Evolutionary conservation across 177 flowering plant species (phyloP).

Genomic region (Vitis hybrid): DNA sequence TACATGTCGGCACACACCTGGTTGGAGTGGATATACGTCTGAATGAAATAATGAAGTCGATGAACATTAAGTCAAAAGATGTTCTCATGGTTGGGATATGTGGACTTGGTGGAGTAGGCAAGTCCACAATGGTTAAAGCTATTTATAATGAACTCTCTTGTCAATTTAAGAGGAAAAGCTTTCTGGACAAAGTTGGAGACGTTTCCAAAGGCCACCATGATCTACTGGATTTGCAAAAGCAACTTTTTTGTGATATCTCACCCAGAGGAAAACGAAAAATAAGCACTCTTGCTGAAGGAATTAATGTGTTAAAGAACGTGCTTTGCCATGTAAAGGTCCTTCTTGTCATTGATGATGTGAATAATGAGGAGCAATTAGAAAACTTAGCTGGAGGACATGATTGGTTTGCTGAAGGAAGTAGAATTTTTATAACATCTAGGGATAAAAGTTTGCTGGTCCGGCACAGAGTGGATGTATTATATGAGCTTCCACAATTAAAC

Average conservation of each 20-base stretch:
- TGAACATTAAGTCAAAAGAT: neutral
- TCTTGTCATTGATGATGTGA: neutral
- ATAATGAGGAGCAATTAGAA: neutral
- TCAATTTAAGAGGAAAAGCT: neutral
- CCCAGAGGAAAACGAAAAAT: neutral
- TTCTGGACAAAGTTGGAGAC: neutral
- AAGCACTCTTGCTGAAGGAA: no score
- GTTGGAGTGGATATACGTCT: no score
- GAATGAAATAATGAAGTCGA: no score
- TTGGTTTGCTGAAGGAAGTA: neutral
- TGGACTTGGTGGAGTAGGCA: neutral
- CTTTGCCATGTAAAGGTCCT: no score
- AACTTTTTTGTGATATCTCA: neutral
- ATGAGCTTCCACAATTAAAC: neutral
- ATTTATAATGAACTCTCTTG: neutral
- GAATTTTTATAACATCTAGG: neutral
- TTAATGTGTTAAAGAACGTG: no score
- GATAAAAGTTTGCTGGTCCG: fast-evolving
- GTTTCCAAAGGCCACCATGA: neutral
- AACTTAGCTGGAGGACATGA: neutral
- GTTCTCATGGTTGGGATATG: neutral
- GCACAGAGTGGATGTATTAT: neutral
- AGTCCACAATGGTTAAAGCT: neutral
- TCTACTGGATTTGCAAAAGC: neutral
- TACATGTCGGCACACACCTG: no score